A percentile compares a stretch with the other conserved stretches of the same genome.
These are phyloP conservation scores for Aspergillus arachidicola DNA, from an alignment of 2,329 filamentous ascomycete species.

Conservation along the genomic window DNA sequence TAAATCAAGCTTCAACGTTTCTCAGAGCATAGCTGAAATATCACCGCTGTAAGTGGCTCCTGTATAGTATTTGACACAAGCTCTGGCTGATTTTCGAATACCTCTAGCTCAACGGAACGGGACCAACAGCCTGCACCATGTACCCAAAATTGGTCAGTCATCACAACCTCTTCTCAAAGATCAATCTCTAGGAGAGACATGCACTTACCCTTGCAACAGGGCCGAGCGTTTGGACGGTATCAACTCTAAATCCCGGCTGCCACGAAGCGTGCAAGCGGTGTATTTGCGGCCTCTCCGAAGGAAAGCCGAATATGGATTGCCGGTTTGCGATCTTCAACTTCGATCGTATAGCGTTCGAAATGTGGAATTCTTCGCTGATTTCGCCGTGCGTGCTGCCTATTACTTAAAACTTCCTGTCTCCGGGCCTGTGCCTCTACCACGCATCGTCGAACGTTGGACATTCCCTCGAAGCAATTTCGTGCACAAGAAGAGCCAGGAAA, in stretches of 20 bases:
- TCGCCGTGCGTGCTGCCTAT: constrained; percentile 91
- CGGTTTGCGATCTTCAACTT: constrained; percentile 86
- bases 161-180: neutral
- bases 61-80: neutral
- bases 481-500: constrained; percentile 96
- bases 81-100: neutral
- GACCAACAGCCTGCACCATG: neutral
- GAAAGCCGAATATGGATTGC: constrained; percentile 72
- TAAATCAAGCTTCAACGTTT: neutral
- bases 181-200: neutral
- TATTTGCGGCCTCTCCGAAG: constrained; percentile 84
- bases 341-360: constrained; percentile 89
- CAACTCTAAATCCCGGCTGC: constrained; percentile 58
- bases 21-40: neutral
- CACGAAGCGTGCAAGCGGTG: constrained; percentile 79
- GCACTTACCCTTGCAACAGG: constrained; percentile 29
- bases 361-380: constrained; percentile 92
- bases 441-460: constrained; percentile 90
- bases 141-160: constrained; percentile 14
- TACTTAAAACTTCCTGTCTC: constrained; percentile 84
- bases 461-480: constrained; percentile 88
- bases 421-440: constrained; percentile 82
- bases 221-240: constrained; percentile 39
- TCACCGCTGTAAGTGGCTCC: neutral
- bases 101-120: neutral